phyloP scores from a whole-genome alignment of 2,329 filamentous ascomycete genomes.

The Aspergillus ibericus region DNA sequence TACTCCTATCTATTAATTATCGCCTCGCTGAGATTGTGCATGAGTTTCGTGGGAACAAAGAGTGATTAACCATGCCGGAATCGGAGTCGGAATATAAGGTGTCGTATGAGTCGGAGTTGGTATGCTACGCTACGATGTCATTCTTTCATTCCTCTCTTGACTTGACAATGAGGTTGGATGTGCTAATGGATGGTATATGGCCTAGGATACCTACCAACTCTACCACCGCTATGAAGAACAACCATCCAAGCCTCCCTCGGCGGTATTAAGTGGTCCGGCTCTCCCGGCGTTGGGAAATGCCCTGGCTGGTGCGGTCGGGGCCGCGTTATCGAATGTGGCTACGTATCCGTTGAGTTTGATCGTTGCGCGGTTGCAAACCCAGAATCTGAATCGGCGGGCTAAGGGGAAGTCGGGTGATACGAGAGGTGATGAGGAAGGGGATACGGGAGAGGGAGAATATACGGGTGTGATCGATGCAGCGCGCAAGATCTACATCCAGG shows the following conservation, averaged over 20 bases:
- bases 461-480: constrained; percentile 67
- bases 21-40: not conserved
- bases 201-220: constrained; percentile 45
- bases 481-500: constrained; percentile 66
- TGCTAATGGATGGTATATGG: not conserved
- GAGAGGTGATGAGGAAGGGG: constrained; percentile 53
- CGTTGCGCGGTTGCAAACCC: constrained; percentile 78
- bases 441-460: constrained; percentile 53
- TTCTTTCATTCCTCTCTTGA: too few species aligned
- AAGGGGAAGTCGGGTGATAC: constrained; percentile 42
- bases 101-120: constrained; percentile 14
- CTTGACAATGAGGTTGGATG: too few species aligned
- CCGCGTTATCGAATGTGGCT: constrained; percentile 73
- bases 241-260: constrained; percentile 29
- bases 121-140: not conserved
- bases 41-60: too few species aligned
- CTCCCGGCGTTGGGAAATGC: constrained; percentile 80
- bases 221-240: constrained; percentile 43
- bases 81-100: constrained; percentile 13
- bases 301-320: constrained; percentile 73
- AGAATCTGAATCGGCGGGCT: too few species aligned
- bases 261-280: constrained; percentile 40
- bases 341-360: constrained; percentile 82
- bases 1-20: too few species aligned
- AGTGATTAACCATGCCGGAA: too few species aligned